Evolutionary conservation across 192 early-diverging fungal genomes (phyloP).

Genomic region (Spizellomyces sp.): DNA sequence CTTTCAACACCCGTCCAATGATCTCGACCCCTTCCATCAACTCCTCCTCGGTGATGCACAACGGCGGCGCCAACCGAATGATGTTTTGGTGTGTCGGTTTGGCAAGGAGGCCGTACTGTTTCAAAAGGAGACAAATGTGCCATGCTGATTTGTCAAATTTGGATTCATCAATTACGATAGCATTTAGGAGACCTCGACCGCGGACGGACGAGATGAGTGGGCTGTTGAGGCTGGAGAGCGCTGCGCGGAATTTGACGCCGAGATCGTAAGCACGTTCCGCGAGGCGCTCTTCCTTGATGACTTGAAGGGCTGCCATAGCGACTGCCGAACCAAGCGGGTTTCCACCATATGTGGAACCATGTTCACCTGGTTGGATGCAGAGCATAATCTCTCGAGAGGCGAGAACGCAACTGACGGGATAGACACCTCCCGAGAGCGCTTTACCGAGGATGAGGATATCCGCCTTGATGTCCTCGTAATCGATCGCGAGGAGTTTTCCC

Average conservation of each 20-base stretch:
- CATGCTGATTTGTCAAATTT: slow-evolving; percentile 88
- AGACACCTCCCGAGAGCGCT: slow-evolving; percentile 95
- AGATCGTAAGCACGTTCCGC: slow-evolving; percentile 76
- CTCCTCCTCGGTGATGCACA: slow-evolving; percentile 93
- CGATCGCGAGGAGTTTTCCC: slow-evolving; percentile 91
- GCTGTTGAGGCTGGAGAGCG: slow-evolving; percentile 71
- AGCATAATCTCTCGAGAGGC: slow-evolving; percentile 68
- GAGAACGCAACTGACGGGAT: slow-evolving; percentile 95
- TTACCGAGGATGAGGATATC: slow-evolving; percentile 97
- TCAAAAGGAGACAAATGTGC: slow-evolving; percentile 93
- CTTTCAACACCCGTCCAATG: slow-evolving; percentile 76
- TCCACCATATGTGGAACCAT: slow-evolving; percentile 97
- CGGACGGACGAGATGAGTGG: slow-evolving; percentile 77
- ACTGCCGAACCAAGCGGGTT: slow-evolving; percentile 95
- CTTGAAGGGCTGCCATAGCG: slow-evolving; percentile 91
- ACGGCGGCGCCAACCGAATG: slow-evolving; percentile 94
- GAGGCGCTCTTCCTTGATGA: slow-evolving; percentile 92
- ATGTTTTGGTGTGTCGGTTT: slow-evolving; percentile 99
- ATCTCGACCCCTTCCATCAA: slow-evolving; percentile 78
- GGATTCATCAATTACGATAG: slow-evolving; percentile 89
- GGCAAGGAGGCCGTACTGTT: slow-evolving; percentile 89
- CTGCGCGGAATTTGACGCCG: slow-evolving; percentile 83
- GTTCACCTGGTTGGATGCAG: slow-evolving; percentile 69
- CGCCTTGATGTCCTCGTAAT: slow-evolving; percentile 90
- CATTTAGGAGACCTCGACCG: slow-evolving; percentile 93